Conservation (phyloP, 805 yeast genomes). For the Ogataea thermomethanolica region DNA sequence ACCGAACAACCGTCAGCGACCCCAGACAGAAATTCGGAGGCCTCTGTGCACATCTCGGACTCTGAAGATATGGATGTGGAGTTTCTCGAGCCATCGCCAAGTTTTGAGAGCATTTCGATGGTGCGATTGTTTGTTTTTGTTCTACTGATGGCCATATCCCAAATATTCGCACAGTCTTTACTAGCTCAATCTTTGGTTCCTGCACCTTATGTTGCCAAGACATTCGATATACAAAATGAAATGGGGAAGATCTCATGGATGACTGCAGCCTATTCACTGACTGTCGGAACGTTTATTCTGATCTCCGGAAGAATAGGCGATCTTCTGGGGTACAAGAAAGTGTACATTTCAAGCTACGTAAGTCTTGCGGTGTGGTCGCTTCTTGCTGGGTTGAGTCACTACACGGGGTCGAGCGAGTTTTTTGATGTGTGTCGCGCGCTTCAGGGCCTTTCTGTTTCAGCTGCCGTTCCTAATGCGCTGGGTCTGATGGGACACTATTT, state of each 20-base stretch:
- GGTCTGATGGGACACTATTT: conserved; percentile 50
- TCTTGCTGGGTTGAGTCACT: conserved; percentile 55
- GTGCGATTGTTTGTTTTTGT: conserved; percentile 15
- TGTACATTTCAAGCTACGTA: conserved; percentile 52
- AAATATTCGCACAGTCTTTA: conserved; percentile 38
- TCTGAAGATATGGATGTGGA: background rate
- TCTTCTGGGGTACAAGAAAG: conserved; percentile 56
- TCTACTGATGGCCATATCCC: conserved; percentile 25
- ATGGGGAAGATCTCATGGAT: conserved; percentile 54
- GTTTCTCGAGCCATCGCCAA: conserved; percentile 13
- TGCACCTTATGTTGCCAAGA: conserved; percentile 29
- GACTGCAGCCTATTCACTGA: conserved; percentile 65
- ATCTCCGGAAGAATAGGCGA: conserved; percentile 72
- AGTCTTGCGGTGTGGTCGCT: conserved; percentile 58
- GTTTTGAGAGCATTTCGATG: conserved; percentile 19
- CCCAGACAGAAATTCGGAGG: background rate
- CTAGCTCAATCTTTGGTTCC: conserved; percentile 32
- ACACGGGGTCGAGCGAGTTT: conserved; percentile 45
- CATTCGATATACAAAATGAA: conserved; percentile 26
- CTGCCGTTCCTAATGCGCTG: conserved; percentile 55
- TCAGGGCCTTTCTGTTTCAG: conserved; percentile 64
- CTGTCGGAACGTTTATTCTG: conserved; percentile 70
- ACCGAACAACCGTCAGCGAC: background rate
- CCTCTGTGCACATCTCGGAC: background rate
- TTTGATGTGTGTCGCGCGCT: conserved; percentile 55